Conservation (phyloP, 176 grass and related monocot genomes). For the Triticum urartu region DNA sequence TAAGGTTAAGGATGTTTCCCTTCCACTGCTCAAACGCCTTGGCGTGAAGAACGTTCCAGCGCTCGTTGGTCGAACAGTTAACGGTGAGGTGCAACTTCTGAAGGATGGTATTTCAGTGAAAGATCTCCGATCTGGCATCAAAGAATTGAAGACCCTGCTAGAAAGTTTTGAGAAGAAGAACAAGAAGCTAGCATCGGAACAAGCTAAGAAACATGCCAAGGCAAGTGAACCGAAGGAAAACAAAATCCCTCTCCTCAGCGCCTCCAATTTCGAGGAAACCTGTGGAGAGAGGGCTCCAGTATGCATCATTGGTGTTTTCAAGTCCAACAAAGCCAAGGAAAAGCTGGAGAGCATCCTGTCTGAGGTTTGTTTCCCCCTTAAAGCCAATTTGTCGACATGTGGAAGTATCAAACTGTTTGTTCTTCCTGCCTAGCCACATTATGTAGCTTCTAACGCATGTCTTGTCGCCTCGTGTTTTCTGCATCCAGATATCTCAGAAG, state of each 20-base stretch:
- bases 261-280: constrained; percentile 56
- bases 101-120: constrained; percentile 74
- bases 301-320: constrained; percentile 77
- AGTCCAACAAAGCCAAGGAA: constrained; percentile 60
- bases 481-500: constrained; percentile 79
- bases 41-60: constrained; percentile 66
- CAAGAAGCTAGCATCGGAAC: constrained; percentile 48
- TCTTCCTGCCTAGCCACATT: background rate
- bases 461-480: constrained; percentile 17
- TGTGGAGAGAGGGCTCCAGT: constrained; percentile 67
- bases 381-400: background rate
- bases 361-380: constrained; percentile 48
- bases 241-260: constrained; percentile 57
- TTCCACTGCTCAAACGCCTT: constrained; percentile 65
- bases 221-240: constrained; percentile 18
- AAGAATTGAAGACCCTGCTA: constrained; percentile 59
- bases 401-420: background rate
- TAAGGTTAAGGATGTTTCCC: constrained; percentile 69
- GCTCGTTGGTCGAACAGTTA: constrained; percentile 48
- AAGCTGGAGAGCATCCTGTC: constrained; percentile 56
- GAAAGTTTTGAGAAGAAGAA: constrained; percentile 89
- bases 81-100: constrained; percentile 66
- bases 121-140: constrained; percentile 78
- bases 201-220: constrained; percentile 52
- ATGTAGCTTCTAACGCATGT: constrained; percentile 2